A percentile compares a stretch with the other conserved stretches of the same genome.
Evolutionary conservation across 1,284 basidiomycete genomes (phyloP).

Genomic region (Cutaneotrichosporon sp.): DNA sequence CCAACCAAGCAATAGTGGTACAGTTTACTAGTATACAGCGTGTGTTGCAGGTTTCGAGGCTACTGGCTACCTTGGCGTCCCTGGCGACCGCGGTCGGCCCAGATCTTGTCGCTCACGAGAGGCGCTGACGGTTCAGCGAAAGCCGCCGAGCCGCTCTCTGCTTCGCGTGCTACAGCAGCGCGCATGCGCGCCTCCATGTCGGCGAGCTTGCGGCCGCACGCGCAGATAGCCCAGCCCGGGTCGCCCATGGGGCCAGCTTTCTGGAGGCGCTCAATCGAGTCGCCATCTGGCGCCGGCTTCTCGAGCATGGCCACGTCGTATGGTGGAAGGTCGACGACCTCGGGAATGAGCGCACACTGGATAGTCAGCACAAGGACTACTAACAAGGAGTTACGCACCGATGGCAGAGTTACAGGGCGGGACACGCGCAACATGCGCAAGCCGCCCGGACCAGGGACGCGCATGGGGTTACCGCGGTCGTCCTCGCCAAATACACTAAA

Average conservation of each 20-base stretch:
- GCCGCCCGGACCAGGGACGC: conserved; percentile 31
- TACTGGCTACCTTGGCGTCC: neutral
- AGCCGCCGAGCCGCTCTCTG: neutral
- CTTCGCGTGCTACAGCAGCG: neutral
- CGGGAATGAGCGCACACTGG: conserved; percentile 15
- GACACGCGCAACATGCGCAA: conserved; percentile 39
- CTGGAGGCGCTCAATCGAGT: neutral
- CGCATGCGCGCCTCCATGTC: conserved; percentile 29
- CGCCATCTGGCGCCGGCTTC: neutral
- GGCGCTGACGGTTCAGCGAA: neutral
- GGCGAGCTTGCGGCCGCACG: conserved; percentile 30
- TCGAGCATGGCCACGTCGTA: conserved; percentile 10
- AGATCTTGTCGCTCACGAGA: conserved; percentile 1
- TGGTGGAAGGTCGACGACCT: conserved; percentile 12
- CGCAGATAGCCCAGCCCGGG: conserved; percentile 23
- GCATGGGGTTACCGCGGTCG: conserved; percentile 21
- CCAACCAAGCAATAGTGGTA: neutral
- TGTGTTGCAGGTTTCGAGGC: neutral
- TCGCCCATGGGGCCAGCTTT: neutral
- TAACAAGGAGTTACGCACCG: conserved; percentile 1
- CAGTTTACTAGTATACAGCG: neutral
- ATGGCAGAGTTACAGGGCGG: conserved; percentile 36
- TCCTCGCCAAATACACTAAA: conserved; percentile 40
- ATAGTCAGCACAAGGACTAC: neutral
- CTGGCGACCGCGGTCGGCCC: conserved; percentile 2